Base-by-base conservation (phyloP, 176 grass and related monocot species). In the Secale cereale region DNA sequence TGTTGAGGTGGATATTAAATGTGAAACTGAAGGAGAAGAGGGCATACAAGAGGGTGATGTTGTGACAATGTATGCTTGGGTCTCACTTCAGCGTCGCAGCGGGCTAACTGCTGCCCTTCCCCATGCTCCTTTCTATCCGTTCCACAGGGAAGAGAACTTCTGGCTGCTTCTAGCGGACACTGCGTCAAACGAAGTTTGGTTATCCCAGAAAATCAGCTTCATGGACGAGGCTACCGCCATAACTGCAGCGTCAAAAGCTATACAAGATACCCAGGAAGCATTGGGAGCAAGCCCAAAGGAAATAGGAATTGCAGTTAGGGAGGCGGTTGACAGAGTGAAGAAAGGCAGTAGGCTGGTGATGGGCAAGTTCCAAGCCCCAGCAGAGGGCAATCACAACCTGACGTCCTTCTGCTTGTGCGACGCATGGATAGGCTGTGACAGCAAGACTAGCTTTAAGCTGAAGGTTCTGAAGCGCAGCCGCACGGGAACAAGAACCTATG, bases 21-120 rank as follows among this genome's bases (percentile, higher is more conserved):
- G 97, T 7, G 97, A 99, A 66, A 99, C 97, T 64, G 97, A 99
- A 88, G 97, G 94, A 11, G 97, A 99, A 94, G 94, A 99, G 48
- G 91, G 94, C 27, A 88, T 99, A 59, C 97, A 99, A 88, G 93
- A 96, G 79, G 91, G 97, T 10, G 97, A 99, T 68, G 78, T 99
- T 6, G 97, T 99, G 61, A 96, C 97, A 32, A 94, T 99, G 94
- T 96, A 96, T 89, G 87, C 97, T 66, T 99, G 97, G 97, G 94
- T 99, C 16, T 89, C 97, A 35, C 86, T 99, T 59, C 54, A 67
- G 31, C 97, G 97, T 15, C 78, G 86, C 48, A 99, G 95, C 30
- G 97, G 97, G 50, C 76, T 99, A 46, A 92, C 85, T 37, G 91
- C 90, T 75, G 97, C 93, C 65, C 94, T 95, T 84, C 93, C 93